Evolutionary conservation across 2,329 filamentous ascomycete genomes (phyloP).

Genomic region (Botryotinia narcissicola): DNA sequence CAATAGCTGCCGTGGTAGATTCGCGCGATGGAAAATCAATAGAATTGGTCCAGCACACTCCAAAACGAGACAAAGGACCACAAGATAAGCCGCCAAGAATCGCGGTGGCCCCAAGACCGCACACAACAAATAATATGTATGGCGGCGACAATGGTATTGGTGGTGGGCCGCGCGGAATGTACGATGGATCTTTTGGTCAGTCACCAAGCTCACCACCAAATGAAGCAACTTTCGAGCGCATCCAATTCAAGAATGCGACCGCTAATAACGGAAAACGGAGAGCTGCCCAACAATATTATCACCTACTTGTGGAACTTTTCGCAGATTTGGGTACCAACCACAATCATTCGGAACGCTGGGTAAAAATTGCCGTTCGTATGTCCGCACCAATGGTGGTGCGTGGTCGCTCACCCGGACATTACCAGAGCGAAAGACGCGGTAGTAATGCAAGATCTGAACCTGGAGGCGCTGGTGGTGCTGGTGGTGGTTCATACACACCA

Average conservation of each 20-base stretch:
- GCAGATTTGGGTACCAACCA: constrained; percentile 48
- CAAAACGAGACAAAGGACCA: constrained; percentile 69
- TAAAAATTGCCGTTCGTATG: constrained; percentile 57
- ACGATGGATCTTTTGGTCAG: constrained; percentile 29
- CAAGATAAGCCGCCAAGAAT: constrained; percentile 58
- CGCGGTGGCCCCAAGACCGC: constrained; percentile 37
- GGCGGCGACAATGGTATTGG: constrained; percentile 29
- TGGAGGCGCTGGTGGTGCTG: constrained; percentile 43
- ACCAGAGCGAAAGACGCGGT: constrained; percentile 53
- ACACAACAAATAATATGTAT: constrained; percentile 32
- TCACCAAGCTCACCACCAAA: constrained; percentile 34
- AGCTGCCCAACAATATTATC: constrained; percentile 71
- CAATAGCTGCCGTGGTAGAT: constrained; percentile 65
- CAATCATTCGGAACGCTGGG: constrained; percentile 44
- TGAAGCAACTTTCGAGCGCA: constrained; percentile 60
- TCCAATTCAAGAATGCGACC: constrained; percentile 73
- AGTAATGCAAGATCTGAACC: constrained; percentile 54
- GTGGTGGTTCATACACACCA: constrained; percentile 35
- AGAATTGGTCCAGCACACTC: constrained; percentile 73
- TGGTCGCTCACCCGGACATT: constrained; percentile 62
- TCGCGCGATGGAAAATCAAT: constrained; percentile 60
- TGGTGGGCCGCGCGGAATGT: constrained; percentile 25
- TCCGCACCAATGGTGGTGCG: constrained; percentile 66
- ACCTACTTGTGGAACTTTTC: constrained; percentile 65
- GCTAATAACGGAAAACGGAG: constrained; percentile 73